Conservation (phyloP, 768 basidiomycete species). For the Leccinum rimulosum region DNA sequence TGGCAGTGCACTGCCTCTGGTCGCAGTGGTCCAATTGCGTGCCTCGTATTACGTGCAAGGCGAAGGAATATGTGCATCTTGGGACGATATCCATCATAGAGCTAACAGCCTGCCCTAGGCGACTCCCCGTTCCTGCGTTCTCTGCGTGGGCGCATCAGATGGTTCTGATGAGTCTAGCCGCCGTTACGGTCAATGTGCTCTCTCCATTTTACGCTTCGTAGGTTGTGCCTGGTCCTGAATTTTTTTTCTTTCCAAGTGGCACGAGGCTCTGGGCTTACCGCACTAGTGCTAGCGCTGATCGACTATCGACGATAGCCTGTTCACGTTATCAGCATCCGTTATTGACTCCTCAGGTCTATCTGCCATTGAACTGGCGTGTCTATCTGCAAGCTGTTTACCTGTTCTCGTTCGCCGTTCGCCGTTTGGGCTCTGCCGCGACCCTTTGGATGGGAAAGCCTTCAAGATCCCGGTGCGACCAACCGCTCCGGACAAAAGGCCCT, state of each 20-base stretch:
- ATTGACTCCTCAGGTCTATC: not conserved
- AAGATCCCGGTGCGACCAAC: not conserved
- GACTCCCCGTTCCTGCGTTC: not conserved
- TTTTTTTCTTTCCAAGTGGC: not conserved
- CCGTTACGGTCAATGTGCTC: slow-evolving; percentile 6
- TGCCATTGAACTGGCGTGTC: not conserved
- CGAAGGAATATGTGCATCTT: slow-evolving; percentile 3
- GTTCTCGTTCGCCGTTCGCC: not conserved
- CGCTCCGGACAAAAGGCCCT: slow-evolving; percentile 9
- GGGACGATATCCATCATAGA: slow-evolving; percentile 1
- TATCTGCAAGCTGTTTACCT: not conserved
- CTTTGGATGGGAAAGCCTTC: slow-evolving; percentile 19
- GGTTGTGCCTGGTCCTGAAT: slow-evolving; percentile 18
- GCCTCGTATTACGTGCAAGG: slow-evolving; percentile 4
- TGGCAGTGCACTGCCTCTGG: not conserved
- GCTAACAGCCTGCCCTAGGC: slow-evolving; percentile 1
- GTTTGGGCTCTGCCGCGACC: slow-evolving; percentile 13
- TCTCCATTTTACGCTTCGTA: not conserved
- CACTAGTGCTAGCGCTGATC: not conserved
- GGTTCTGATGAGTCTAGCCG: slow-evolving; percentile 13
- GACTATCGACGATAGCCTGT: not conserved
- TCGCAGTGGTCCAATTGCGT: not conserved
- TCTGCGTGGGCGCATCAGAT: slow-evolving; percentile 22
- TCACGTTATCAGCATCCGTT: not conserved
- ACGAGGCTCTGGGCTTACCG: not conserved